phyloP scores from a whole-genome alignment of 2,329 filamentous ascomycete species.

The Apiospora hydei region DNA sequence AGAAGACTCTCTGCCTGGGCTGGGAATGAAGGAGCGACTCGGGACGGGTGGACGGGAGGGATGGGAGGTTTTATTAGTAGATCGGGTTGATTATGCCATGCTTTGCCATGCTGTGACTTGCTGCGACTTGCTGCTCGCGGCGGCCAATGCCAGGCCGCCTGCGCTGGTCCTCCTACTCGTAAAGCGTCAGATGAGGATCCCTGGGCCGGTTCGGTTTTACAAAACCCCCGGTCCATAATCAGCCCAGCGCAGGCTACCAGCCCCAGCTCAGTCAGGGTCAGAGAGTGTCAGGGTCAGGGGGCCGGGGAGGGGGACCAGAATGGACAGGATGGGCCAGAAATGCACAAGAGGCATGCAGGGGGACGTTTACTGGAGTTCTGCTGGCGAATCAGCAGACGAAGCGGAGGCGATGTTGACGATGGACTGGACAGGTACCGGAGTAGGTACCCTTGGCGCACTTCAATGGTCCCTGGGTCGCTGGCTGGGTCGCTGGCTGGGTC shows the following conservation, averaged over 20 bases:
- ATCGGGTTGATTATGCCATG: background rate
- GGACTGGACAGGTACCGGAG: no score
- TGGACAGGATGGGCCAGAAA: no score
- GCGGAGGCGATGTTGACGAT: no score
- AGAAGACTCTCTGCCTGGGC: constrained; percentile 7
- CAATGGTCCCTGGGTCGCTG: no score
- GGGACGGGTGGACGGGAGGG: background rate
- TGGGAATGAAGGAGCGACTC: constrained; percentile 9
- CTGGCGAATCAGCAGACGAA: no score
- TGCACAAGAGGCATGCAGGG: no score
- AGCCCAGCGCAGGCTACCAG: constrained; percentile 1
- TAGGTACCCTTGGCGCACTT: no score
- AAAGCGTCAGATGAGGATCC: constrained; percentile 18
- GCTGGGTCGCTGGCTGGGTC: no score
- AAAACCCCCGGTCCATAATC: constrained; percentile 9
- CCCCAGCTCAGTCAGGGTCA: background rate
- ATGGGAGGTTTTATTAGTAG: background rate
- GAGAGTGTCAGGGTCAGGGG: no score
- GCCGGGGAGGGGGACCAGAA: no score
- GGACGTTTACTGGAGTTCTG: no score
- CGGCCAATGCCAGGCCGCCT: background rate
- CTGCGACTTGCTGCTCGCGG: background rate
- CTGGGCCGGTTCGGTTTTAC: constrained; percentile 12
- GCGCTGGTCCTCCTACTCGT: constrained; percentile 8
- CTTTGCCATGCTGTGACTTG: no score